phyloP scores from a whole-genome alignment of 1,139 yeast species.

The Scheffersomyces parashehatae region DNA sequence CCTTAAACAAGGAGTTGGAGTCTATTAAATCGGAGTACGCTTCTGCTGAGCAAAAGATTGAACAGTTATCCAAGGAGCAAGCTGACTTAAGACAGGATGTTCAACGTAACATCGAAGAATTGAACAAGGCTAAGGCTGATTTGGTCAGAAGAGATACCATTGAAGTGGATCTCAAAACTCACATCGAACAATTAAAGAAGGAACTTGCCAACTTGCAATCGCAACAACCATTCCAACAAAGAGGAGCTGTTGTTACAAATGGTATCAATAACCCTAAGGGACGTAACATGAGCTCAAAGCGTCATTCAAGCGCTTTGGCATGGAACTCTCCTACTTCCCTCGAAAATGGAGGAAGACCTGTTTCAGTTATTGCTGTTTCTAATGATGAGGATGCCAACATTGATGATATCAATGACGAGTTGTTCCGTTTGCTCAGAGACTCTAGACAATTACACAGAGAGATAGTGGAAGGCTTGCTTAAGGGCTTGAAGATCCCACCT shows the following conservation, averaged over 20 bases:
- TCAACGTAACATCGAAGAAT: slow-evolving; percentile 58
- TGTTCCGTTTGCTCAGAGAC: slow-evolving; percentile 73
- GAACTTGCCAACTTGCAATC: slow-evolving; percentile 58
- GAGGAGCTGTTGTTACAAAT: slow-evolving; percentile 2
- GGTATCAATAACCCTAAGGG: slow-evolving; percentile 23
- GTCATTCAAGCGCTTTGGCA: slow-evolving; percentile 44
- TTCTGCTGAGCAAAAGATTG: slow-evolving; percentile 62
- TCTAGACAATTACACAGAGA: slow-evolving; percentile 79
- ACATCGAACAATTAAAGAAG: slow-evolving; percentile 67
- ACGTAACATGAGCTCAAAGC: slow-evolving; percentile 33
- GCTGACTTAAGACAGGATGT: slow-evolving; percentile 64
- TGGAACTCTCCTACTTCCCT: slow-evolving; percentile 35
- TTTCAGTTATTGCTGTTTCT: slow-evolving; percentile 59
- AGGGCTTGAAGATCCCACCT: slow-evolving; percentile 84
- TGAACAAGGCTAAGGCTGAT: slow-evolving; percentile 62
- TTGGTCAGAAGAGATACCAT: slow-evolving; percentile 64
- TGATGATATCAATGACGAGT: slow-evolving; percentile 72
- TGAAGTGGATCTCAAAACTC: slow-evolving; percentile 67
- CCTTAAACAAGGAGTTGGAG: slow-evolving; percentile 58
- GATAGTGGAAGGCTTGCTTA: slow-evolving; percentile 83
- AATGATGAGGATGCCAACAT: slow-evolving; percentile 57
- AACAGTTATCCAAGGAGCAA: slow-evolving; percentile 65
- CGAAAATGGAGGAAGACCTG: slow-evolving; percentile 45
- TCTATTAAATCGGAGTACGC: slow-evolving; percentile 60
- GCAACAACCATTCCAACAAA: slow-evolving; percentile 17